Percentiles rank a stretch among this genome's conserved stretches.
These are phyloP conservation scores for Basipetospora chlamydospora DNA, from an alignment of 2,329 filamentous ascomycete species.

Conservation along the genomic window DNA sequence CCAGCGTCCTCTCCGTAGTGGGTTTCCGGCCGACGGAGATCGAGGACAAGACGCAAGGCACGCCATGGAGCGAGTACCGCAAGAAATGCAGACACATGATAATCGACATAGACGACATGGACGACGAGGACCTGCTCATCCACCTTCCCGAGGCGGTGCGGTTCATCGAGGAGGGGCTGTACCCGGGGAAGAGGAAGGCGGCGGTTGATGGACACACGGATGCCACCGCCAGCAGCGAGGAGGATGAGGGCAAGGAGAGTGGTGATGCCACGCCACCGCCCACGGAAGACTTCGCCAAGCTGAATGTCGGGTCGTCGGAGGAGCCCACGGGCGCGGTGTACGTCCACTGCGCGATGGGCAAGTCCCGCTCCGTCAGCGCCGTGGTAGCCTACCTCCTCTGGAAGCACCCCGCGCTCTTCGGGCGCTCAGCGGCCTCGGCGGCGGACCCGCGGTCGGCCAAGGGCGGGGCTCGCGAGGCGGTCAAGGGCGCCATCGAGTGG, in stretches of 20 bases:
- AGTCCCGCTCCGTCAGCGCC: slow-evolving; percentile 78
- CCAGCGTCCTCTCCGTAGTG: slow-evolving; percentile 78
- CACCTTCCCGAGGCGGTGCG: slow-evolving; percentile 64
- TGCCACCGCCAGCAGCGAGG: not conserved
- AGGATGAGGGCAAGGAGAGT: not conserved
- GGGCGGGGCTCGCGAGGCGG: slow-evolving; percentile 23
- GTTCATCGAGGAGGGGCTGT: slow-evolving; percentile 69
- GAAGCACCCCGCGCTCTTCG: slow-evolving; percentile 41
- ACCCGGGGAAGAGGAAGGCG: slow-evolving; percentile 3
- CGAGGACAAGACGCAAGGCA: slow-evolving; percentile 28
- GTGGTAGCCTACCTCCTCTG: slow-evolving; percentile 75
- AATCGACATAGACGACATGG: slow-evolving; percentile 80
- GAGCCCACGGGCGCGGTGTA: slow-evolving; percentile 25
- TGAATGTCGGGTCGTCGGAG: not conserved
- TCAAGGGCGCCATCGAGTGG: slow-evolving; percentile 48
- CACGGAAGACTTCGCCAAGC: no score
- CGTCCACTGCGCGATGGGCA: slow-evolving; percentile 79
- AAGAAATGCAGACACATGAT: slow-evolving; percentile 55
- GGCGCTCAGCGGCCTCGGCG: slow-evolving; percentile 27
- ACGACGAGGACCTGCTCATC: slow-evolving; percentile 73
- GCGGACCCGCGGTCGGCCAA: slow-evolving; percentile 19
- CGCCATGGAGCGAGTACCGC: slow-evolving; percentile 35
- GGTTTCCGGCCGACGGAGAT: slow-evolving; percentile 33
- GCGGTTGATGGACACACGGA: not conserved
- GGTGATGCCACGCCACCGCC: no score